Percentiles rank a stretch among this genome's conserved stretches.
These are phyloP conservation scores for Sanghuangporus baumii DNA, from an alignment of 1,284 basidiomycete species.

Conservation along the genomic window DNA sequence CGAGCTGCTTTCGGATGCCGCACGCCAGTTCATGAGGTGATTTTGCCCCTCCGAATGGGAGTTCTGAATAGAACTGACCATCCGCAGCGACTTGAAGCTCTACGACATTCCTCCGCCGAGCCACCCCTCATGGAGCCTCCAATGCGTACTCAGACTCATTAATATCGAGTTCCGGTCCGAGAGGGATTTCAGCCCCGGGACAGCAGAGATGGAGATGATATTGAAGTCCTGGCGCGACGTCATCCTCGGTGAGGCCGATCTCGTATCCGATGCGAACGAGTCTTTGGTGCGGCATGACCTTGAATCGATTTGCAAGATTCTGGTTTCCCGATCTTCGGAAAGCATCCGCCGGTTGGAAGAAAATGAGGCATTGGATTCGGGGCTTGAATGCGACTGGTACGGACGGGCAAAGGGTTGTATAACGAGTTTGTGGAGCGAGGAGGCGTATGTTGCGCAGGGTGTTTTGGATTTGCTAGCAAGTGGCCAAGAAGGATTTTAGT, in stretches of 20 bases:
- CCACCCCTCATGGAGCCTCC: constrained; percentile 71
- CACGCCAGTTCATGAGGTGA: constrained; percentile 78
- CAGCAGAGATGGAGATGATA: constrained; percentile 26
- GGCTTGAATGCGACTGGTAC: constrained; percentile 24
- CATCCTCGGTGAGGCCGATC: constrained; percentile 37
- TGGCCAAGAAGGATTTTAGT: constrained; percentile 2
- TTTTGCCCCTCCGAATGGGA: not conserved
- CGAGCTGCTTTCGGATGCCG: constrained; percentile 45
- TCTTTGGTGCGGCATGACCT: constrained; percentile 33
- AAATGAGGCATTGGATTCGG: not conserved
- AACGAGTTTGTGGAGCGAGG: constrained; percentile 40
- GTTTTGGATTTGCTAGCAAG: constrained; percentile 31
- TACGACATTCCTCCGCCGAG: constrained; percentile 52
- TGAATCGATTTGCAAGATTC: constrained; percentile 29
- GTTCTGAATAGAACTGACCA: constrained; percentile 4
- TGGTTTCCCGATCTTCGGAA: constrained; percentile 19
- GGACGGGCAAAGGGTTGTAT: constrained; percentile 31
- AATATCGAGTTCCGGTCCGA: constrained; percentile 30
- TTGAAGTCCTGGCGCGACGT: constrained; percentile 53
- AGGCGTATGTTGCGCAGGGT: constrained; percentile 44
- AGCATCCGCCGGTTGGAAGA: constrained; percentile 20
- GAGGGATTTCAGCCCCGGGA: constrained; percentile 19
- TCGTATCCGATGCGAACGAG: constrained; percentile 46
- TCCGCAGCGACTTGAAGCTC: constrained; percentile 67
- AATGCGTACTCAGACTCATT: constrained; percentile 64